These are phyloP conservation scores for Miamiensis avidus DNA, from an alignment of 169 alveolate genomes.

Conservation along the genomic window DNA sequence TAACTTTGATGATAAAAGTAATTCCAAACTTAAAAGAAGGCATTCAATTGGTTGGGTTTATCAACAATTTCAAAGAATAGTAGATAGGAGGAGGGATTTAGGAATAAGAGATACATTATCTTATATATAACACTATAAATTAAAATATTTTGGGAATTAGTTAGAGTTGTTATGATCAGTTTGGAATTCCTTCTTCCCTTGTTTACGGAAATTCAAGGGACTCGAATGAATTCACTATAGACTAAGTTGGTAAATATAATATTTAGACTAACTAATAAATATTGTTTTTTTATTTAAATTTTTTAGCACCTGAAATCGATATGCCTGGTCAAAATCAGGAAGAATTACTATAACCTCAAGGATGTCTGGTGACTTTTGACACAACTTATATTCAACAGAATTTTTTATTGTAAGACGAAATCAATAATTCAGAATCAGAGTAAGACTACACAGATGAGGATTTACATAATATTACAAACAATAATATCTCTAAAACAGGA, in stretches of 20 bases:
- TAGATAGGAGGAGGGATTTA: neutral
- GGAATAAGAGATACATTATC: constrained; percentile 15
- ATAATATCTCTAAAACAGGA: neutral
- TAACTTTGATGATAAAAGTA: constrained; percentile 33
- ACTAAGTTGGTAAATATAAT: neutral
- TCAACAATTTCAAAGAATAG: constrained; percentile 6
- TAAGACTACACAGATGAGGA: neutral
- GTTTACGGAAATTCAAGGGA: constrained; percentile 26
- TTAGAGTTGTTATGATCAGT: constrained; percentile 16
- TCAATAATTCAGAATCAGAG: neutral
- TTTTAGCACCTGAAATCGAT: neutral
- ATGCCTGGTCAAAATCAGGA: constrained; percentile 7
- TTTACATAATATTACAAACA: neutral
- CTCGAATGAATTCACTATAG: constrained; percentile 37
- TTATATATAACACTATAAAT: constrained; percentile 29
- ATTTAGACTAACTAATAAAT: neutral
- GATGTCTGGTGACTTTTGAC: constrained; percentile 13
- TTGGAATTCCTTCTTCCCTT: constrained; percentile 38
- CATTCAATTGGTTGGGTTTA: constrained; percentile 32
- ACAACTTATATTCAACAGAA: constrained; percentile 12
- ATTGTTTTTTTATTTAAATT: neutral
- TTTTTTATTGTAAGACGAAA: constrained; percentile 12
- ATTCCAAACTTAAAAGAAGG: constrained; percentile 36
- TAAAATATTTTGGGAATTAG: constrained; percentile 24
- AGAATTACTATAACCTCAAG: constrained; percentile 13